A percentile compares a stretch with the other conserved stretches of the same genome.
Evolutionary conservation across 2,329 filamentous ascomycete genomes (phyloP).

Genomic region (Pseudogymnoascus sp.): DNA sequence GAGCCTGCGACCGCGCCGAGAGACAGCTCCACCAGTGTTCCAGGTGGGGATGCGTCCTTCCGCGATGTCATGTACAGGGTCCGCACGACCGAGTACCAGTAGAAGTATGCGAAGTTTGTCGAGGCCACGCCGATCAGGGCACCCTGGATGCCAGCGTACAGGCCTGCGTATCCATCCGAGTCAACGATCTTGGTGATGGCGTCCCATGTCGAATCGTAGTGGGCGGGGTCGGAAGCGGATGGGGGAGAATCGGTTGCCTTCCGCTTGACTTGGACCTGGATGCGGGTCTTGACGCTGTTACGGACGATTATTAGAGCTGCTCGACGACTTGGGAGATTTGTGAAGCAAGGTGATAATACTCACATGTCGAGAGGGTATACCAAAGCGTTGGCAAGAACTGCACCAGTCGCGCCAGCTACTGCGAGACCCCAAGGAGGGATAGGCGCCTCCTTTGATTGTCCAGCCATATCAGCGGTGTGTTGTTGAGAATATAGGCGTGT

Average conservation of each 20-base stretch:
- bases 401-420: slow-evolving; percentile 84
- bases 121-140: slow-evolving; percentile 86
- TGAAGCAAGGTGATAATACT: slow-evolving; percentile 31
- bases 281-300: slow-evolving; percentile 80
- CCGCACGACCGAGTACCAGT: slow-evolving; percentile 91
- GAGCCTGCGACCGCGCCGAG: slow-evolving; percentile 85
- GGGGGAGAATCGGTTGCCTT: slow-evolving; percentile 38
- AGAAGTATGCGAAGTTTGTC: slow-evolving; percentile 99
- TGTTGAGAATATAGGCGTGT: background rate
- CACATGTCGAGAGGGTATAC: slow-evolving; percentile 97
- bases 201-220: slow-evolving; percentile 83
- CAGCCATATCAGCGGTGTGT: slow-evolving; percentile 13
- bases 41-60: slow-evolving; percentile 54
- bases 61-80: slow-evolving; percentile 62
- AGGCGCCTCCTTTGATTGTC: slow-evolving; percentile 29
- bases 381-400: slow-evolving; percentile 86
- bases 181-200: slow-evolving; percentile 77
- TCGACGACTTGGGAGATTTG: background rate
- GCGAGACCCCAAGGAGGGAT: slow-evolving; percentile 89
- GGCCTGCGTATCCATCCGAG: slow-evolving; percentile 69
- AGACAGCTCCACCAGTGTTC: slow-evolving; percentile 73
- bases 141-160: slow-evolving; percentile 84
- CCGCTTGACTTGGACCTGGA: slow-evolving; percentile 85
- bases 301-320: background rate
- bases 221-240: slow-evolving; percentile 45